A percentile compares a stretch with the other conserved stretches of the same genome.
Evolutionary conservation across 2,329 filamentous ascomycete species (phyloP).

Genomic region (Xylaria polymorpha): DNA sequence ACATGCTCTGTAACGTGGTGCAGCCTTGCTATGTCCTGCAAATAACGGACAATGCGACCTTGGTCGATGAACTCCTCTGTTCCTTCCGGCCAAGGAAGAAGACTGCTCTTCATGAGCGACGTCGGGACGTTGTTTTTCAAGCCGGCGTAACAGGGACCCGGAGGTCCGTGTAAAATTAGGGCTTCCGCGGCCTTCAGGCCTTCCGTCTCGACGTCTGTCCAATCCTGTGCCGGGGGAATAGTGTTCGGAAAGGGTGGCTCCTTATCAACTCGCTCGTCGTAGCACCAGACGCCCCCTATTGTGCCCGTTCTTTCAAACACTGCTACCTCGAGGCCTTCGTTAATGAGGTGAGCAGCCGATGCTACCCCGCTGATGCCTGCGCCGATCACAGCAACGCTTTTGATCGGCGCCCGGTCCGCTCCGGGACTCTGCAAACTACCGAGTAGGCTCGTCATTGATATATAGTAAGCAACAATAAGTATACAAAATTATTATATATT

Average conservation of each 20-base stretch:
- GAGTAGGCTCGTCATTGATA: conserved; percentile 21
- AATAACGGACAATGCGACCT: conserved; percentile 66
- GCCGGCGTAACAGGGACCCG: conserved; percentile 67
- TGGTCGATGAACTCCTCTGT: conserved; percentile 71
- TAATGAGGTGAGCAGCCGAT: conserved; percentile 72
- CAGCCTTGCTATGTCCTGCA: conserved; percentile 66
- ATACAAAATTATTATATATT: neutral
- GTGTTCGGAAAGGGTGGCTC: conserved; percentile 49
- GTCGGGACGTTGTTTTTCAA: conserved; percentile 82
- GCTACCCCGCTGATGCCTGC: conserved; percentile 72
- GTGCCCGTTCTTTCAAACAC: conserved; percentile 71
- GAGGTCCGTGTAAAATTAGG: conserved; percentile 55
- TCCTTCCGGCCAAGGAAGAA: conserved; percentile 66
- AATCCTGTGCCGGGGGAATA: conserved; percentile 42
- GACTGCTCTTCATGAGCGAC: conserved; percentile 57
- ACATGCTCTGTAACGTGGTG: conserved; percentile 63
- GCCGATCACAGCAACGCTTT: conserved; percentile 69
- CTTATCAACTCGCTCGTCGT: conserved; percentile 63
- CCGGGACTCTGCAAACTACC: conserved; percentile 14
- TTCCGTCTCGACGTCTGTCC: conserved; percentile 40
- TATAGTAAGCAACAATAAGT: neutral
- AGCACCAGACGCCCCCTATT: conserved; percentile 75
- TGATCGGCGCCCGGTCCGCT: conserved; percentile 25
- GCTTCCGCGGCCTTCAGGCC: conserved; percentile 44
- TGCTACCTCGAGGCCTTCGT: conserved; percentile 67